Conservation (phyloP, 768 basidiomycete species). For the Lentinula guzmanii region DNA sequence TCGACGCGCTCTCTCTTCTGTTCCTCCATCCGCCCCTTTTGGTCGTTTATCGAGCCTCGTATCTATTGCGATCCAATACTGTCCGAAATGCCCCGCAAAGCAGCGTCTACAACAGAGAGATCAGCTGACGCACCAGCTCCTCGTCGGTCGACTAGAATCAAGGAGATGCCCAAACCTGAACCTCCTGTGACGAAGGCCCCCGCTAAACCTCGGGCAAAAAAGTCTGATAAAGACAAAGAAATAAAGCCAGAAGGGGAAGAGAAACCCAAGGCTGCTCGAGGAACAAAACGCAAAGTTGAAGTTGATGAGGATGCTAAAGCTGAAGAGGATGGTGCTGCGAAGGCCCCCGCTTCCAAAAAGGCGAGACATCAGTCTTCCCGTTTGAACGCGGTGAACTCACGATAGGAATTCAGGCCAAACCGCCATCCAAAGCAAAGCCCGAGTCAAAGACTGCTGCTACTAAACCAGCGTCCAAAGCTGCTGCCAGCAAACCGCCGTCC, state of each 20-base stretch:
- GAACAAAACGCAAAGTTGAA: conserved; percentile 39
- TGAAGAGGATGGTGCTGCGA: conserved; percentile 22
- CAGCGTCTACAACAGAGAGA: conserved; percentile 38
- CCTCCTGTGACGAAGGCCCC: conserved; percentile 49
- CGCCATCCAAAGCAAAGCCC: conserved; percentile 24
- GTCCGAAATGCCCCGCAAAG: conserved; percentile 62
- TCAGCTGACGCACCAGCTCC: conserved; percentile 40
- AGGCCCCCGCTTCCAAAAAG: conserved; percentile 60
- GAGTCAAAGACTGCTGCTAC: conserved; percentile 10
- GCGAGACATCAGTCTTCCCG: conserved; percentile 21
- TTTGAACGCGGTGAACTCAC: conserved; percentile 7
- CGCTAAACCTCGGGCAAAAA: conserved; percentile 58
- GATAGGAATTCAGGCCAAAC: conserved; percentile 30
- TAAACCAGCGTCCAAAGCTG: conserved; percentile 30
- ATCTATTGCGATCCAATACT: background rate
- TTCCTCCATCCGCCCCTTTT: conserved; percentile 2
- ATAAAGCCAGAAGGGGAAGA: conserved; percentile 40
- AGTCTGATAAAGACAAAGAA: conserved; percentile 34
- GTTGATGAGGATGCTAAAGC: conserved; percentile 21
- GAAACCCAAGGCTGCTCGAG: conserved; percentile 45
- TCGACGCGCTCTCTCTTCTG: conserved; percentile 3
- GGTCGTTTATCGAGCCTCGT: background rate
- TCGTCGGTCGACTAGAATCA: conserved; percentile 72
- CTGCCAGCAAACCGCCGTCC: conserved; percentile 25
- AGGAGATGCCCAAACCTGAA: conserved; percentile 58